Evolutionary conservation across 805 yeast genomes (phyloP).

Genomic region (Candida schatavii): DNA sequence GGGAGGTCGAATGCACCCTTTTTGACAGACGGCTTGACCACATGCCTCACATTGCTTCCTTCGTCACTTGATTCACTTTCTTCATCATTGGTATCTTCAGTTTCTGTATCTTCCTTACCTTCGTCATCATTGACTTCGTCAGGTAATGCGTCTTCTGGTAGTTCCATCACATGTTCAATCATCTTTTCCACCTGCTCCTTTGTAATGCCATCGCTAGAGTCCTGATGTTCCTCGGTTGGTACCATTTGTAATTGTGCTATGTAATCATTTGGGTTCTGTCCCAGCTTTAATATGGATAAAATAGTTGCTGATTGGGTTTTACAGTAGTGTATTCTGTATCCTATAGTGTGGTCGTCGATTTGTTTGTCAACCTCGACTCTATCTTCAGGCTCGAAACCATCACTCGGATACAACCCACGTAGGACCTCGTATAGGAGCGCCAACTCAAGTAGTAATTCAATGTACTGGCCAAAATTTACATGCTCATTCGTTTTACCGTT

Average conservation of each 20-base stretch:
- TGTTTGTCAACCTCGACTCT: neutral
- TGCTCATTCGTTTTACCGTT: neutral
- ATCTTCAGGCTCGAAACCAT: neutral
- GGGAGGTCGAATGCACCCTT: neutral
- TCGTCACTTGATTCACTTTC: conserved; percentile 6
- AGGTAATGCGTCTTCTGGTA: conserved; percentile 13
- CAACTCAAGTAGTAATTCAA: conserved; percentile 3
- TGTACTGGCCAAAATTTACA: conserved; percentile 4
- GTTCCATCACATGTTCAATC: conserved; percentile 8
- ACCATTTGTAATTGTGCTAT: conserved; percentile 13
- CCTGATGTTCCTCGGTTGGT: conserved; percentile 12
- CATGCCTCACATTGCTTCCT: conserved; percentile 9
- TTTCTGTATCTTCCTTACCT: neutral
- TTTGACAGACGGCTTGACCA: conserved; percentile 9
- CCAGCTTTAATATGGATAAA: conserved; percentile 6
- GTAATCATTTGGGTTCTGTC: conserved; percentile 2
- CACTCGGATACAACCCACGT: conserved; percentile 1
- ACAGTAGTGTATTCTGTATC: conserved; percentile 5
- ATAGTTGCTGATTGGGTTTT: conserved; percentile 4
- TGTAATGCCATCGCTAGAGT: conserved; percentile 13
- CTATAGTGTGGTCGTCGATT: neutral
- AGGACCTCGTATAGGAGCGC: conserved; percentile 4
- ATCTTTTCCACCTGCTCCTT: conserved; percentile 3
- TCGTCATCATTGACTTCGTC: neutral
- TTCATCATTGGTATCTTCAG: neutral